Conservation (phyloP, 208 protist species). For the Trichomonas vaginalis region DNA sequence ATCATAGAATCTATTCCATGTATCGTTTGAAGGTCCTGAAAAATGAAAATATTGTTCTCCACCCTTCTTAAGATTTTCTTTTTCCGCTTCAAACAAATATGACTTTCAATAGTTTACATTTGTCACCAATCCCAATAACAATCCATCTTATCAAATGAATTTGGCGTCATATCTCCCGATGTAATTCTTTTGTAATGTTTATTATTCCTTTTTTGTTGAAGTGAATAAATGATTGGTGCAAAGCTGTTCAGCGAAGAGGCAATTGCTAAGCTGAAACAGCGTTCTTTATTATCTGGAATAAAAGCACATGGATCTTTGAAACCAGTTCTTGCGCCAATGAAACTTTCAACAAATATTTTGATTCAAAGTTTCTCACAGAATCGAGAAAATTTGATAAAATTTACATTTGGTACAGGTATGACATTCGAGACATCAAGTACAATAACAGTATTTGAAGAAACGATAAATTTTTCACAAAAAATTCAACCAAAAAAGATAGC, state of each 20-base stretch:
- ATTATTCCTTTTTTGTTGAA: not conserved
- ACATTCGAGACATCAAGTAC: not conserved
- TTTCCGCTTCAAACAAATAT: too few species aligned
- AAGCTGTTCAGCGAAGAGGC: not conserved
- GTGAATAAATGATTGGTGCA: not conserved
- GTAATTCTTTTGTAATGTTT: too few species aligned
- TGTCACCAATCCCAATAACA: too few species aligned
- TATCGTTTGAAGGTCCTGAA: too few species aligned
- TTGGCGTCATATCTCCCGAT: too few species aligned
- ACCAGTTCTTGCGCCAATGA: not conserved
- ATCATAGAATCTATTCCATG: too few species aligned
- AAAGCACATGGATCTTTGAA: not conserved
- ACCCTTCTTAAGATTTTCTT: too few species aligned
- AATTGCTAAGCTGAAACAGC: not conserved
- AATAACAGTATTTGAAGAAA: not conserved
- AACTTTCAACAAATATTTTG: not conserved
- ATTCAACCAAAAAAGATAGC: not conserved
- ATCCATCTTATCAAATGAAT: too few species aligned
- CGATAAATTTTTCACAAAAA: not conserved
- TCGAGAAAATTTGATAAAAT: not conserved
- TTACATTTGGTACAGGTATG: not conserved
- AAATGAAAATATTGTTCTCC: too few species aligned
- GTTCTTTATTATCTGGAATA: not conserved
- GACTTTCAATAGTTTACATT: too few species aligned
- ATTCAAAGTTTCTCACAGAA: not conserved